A percentile compares a stretch with the other conserved stretches of the same genome.
Conservation (phyloP, 495 filamentous ascomycete genomes). For the Aspergillus mulundensis region DNA sequence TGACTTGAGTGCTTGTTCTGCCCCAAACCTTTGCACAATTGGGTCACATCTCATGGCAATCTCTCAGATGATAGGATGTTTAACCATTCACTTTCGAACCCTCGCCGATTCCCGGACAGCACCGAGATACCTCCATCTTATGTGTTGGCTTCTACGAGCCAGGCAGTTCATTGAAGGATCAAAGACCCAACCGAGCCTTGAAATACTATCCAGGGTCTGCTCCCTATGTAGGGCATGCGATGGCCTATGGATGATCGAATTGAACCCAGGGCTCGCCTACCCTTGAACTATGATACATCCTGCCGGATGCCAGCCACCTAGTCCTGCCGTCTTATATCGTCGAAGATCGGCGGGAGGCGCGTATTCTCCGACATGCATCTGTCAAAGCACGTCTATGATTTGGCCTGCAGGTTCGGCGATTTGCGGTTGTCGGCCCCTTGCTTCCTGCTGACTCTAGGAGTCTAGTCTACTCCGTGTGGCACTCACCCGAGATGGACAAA, state of each 20-base stretch:
- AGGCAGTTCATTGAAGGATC: too few relatives aligned
- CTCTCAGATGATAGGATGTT: too few relatives aligned
- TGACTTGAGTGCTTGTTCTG: not conserved
- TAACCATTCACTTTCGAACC: too few relatives aligned
- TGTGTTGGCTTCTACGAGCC: too few relatives aligned
- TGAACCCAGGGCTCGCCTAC: too few relatives aligned
- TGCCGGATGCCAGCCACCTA: not conserved
- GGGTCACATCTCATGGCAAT: too few relatives aligned
- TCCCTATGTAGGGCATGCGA: not conserved
- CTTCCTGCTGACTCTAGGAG: not conserved
- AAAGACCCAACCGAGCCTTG: not conserved
- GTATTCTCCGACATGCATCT: not conserved
- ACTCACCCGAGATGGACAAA: too few relatives aligned
- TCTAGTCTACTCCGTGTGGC: not conserved
- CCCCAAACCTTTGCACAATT: too few relatives aligned
- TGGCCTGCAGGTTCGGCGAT: not conserved
- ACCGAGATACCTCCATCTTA: too few relatives aligned
- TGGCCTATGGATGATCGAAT: too few relatives aligned
- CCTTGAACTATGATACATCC: too few relatives aligned
- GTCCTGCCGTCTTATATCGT: not conserved
- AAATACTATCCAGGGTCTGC: not conserved
- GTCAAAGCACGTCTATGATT: not conserved
- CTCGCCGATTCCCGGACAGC: too few relatives aligned
- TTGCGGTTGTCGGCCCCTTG: not conserved
- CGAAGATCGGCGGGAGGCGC: not conserved